Base-by-base conservation (phyloP, 2,329 filamentous ascomycete genomes). In the Cladosporium sp. region DNA sequence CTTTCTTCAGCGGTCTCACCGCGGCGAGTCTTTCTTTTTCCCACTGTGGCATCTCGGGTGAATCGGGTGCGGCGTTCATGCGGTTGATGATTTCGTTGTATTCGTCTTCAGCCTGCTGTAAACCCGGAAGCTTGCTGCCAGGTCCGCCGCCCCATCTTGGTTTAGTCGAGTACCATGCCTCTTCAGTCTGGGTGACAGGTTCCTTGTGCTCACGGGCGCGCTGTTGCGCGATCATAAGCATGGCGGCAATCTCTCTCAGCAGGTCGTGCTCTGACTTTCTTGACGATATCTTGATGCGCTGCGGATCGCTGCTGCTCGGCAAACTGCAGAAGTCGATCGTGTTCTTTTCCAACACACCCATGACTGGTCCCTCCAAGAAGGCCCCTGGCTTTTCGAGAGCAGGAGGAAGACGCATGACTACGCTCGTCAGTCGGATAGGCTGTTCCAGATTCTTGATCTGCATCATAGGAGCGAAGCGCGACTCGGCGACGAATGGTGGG, bases 171-270 rank as follows among this genome's bases (percentile, higher is more conserved):
- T 85, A 89, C 86, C 87, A 89, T 71, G 85, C 81, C 3, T 83
- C 84, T 69, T 85, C 82, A 1, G 85, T 84, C 3, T 84, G 80
- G 61, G 76, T 80, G 58, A 75, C 72, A 69, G 87, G 84, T 1
- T 71, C 71, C 62, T 76, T 79, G 0, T 85, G 86, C 70, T 88
- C 81, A 61, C 86, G 80, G n/a, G 80, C 80, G 44, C 87, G 81
- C 73, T 89, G 86, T 73, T 89, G 85, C 1, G 86, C 87, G 2
- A 87, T 73, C 23, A 86, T 78, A 16, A 89, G 76, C 74, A 88
- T 77, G 1, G 81, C 83, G 5, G 84, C 86, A 4, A 87, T 75
- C 70, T 89, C 87, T 63, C 86, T 81, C 67, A 87, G 79, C 10
- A 84, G 69, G 71, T 89, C 86, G 60, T 87, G 80, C 18, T 80